Evolutionary conservation across 1,284 basidiomycete species (phyloP), one percentile per base, ranked within the genome.

Genomic region (Trichosporon inkin): DNA sequence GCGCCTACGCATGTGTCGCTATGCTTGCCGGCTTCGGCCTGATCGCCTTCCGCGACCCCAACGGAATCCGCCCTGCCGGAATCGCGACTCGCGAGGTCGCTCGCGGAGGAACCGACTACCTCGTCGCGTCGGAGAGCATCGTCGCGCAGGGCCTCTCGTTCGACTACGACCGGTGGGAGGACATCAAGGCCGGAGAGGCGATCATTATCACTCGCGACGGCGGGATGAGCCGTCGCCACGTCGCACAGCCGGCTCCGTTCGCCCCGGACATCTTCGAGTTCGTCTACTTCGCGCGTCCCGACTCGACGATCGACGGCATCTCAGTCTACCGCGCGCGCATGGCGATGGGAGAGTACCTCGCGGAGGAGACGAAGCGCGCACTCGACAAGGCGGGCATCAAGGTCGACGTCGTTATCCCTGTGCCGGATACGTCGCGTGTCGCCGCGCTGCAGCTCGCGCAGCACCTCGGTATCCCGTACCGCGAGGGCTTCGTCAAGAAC

Each of bases 231-330:
- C 84, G 89, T 53, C 85, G 90, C 22, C 84, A 88, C 71, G 87
- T 92, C 44, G 84, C 83, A 10, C 80, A 83, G 24, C 82, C 87
- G 2, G 84, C 85, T 13, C 84, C 83, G 0, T 95, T 95, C 74
- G 88, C 93, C 1, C 96, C 96, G n/a, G 96, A 99, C 80, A 97
- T 99, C 70, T 99, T 99, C 75, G 96, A 99, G 83, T 97, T 87
- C 72, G 95, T 99, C 66, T 99, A 99, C 82, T 94, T 99, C 78
- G 93, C 96, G 8, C 88, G 96, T 63, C 96, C 95, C 2, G 96
- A 99, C 81, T 96, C 92, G 17, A 96, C 97, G 60, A 83, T 99
- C 62, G 95, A 99, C 75, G 95, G 96, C 39, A 87, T 99, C 77
- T 93, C 90, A 71, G 96, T 99, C 54, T 99, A 99, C 79, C 86